Evolutionary conservation across 106 monocot species (phyloP).

Genomic region (Gastrodia elata): DNA sequence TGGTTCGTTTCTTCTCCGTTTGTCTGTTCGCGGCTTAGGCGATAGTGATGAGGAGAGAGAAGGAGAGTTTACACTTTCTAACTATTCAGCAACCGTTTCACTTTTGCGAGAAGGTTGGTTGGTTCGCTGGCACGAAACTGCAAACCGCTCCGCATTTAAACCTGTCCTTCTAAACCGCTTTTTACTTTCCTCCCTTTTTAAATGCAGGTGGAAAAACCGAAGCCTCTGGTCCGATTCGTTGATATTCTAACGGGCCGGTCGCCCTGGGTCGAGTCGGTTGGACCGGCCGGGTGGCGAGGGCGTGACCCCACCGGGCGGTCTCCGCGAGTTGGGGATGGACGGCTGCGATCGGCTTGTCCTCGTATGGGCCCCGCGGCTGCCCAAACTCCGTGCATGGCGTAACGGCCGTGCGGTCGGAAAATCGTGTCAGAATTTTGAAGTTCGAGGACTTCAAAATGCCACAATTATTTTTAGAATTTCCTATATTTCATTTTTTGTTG

Average conservation of each 20-base stretch:
- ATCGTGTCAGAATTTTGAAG: no score
- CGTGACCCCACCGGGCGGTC: not conserved
- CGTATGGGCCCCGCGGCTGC: not conserved
- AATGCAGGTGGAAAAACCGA: not conserved
- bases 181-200: not conserved
- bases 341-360: not conserved
- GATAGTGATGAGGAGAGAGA: not conserved
- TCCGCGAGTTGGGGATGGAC: not conserved
- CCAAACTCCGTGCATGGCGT: not conserved
- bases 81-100: slow-evolving; percentile 10
- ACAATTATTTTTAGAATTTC: no score
- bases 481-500: no score
- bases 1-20: slow-evolving; percentile 3
- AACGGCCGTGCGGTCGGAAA: not conserved
- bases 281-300: not conserved
- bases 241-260: not conserved
- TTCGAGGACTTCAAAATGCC: no score
- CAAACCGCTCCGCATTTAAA: slow-evolving; percentile 10
- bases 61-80: not conserved
- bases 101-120: not conserved
- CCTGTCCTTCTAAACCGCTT: not conserved
- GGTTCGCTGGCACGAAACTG: slow-evolving; percentile 10
- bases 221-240: not conserved
- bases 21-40: slow-evolving; percentile 15
- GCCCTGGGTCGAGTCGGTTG: not conserved